These are phyloP conservation scores for Citrus sinensis DNA, from an alignment of 345 rosid genomes.

Conservation along the genomic window DVS_A1.0 CM039161.1:11219001-11219500, in stretches of 20 bases:
- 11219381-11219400: too few relatives aligned
- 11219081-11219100: too few relatives aligned
- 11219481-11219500: not conserved
- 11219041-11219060: not conserved
- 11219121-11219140: not conserved
- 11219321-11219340: too few relatives aligned
- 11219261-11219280: too few relatives aligned
- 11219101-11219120: too few relatives aligned
- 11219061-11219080: not conserved
- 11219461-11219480: not conserved
- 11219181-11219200: not conserved
- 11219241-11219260: not conserved
- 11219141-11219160: not conserved
- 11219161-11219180: not conserved
- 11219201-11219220: not conserved
- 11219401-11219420: not conserved
- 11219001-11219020: too few relatives aligned
- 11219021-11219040: too few relatives aligned
- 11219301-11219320: not conserved
- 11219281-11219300: not conserved
- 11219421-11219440: not conserved
- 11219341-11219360: too few relatives aligned
- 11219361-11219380: too few relatives aligned
- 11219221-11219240: not conserved
- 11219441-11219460: not conserved